A percentile compares a stretch with the other conserved stretches of the same genome.
Conservation (phyloP, 108 stramenopile species). For the Mayamaea pseudoterrestris region DNA sequence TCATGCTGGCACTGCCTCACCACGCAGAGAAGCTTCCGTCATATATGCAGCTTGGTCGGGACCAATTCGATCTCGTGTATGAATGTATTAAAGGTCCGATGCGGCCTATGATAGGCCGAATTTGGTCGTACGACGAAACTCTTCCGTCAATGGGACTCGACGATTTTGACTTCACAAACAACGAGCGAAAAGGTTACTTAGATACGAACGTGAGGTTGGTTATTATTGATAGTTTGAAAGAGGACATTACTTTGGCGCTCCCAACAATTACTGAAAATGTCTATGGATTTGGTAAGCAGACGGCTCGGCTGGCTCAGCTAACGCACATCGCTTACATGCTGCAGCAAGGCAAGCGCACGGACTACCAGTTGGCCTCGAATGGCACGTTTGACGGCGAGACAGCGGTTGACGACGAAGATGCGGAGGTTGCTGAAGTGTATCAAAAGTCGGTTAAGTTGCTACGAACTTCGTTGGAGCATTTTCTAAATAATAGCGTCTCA, state of each 20-base stretch:
- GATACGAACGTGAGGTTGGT: constrained; percentile 32
- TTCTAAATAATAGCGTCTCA: constrained; percentile 13
- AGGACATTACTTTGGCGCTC: constrained; percentile 44
- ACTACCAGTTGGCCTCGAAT: background rate
- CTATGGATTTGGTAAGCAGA: constrained; percentile 75
- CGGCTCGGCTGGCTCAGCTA: constrained; percentile 68
- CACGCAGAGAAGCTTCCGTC: constrained; percentile 47
- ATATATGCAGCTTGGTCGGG: constrained; percentile 17
- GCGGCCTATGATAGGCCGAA: constrained; percentile 52
- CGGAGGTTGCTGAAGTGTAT: background rate
- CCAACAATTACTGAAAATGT: constrained; percentile 47
- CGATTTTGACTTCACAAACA: constrained; percentile 14
- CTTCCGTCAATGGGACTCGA: constrained; percentile 37
- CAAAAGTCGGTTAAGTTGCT: constrained; percentile 9
- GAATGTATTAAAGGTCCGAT: constrained; percentile 67
- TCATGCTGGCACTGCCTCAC: constrained; percentile 83
- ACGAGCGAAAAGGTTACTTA: constrained; percentile 8
- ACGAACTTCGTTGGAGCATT: constrained; percentile 13
- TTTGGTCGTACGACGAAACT: constrained; percentile 62
- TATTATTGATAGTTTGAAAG: constrained; percentile 40
- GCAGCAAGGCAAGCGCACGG: constrained; percentile 5
- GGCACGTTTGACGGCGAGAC: constrained; percentile 3
- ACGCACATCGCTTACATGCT: constrained; percentile 42
- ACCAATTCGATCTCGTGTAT: constrained; percentile 55
- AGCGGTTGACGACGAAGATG: background rate